Evolutionary conservation across 495 filamentous ascomycete genomes (phyloP), one percentile per base, ranked within the genome.

Genomic region (Annulohypoxylon moriforme): DNA sequence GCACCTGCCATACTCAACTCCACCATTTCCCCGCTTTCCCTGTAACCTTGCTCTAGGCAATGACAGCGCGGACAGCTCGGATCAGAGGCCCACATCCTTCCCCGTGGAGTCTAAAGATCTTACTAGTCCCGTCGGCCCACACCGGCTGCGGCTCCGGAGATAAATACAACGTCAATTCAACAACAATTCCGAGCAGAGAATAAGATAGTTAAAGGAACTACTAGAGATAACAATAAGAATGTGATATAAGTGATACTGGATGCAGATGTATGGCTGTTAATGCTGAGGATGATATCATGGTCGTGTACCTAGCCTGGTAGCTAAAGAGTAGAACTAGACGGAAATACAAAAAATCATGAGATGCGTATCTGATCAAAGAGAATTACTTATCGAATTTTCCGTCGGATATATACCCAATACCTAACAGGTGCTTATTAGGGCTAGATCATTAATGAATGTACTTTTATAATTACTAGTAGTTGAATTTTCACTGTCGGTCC

Each of bases 141-240:
- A 8, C 20, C 16, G 38, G 38, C n/a, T 10, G 53, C 29, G 31
- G n/a, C 53, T 38, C 31, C 6, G 31, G 33, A 57, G 33, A 27
- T 57, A 57, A 57, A 22, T 2, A 8, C 31, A 57, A 57, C 53
- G 16, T 57, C 33, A 57, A 57, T 10, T 13, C 14, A 34, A 38
- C 53, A 14, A 18, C 29, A 7, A 56, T 20, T 34, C 6, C 27
- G 14, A 8, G 25, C 4, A 2, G 3, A 57, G 1, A 57, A 61
- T 67, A 22, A n/a, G 27, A 47, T 31, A 33, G 3, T 36, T 40
- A 22, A 27, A 13, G 20, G 14, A 7, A 42, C 44, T 14, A 6
- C 36, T 10, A 40, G 31, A 40, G 53, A 33, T 20, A 22, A 4
- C 14, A 9, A 7, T 44, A 4, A 7, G 8, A 44, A 11, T 44